Percentiles rank a stretch among this genome's conserved stretches.
Conservation (phyloP, 352 stramenopile species). For the Pythium periplocum region DNA sequence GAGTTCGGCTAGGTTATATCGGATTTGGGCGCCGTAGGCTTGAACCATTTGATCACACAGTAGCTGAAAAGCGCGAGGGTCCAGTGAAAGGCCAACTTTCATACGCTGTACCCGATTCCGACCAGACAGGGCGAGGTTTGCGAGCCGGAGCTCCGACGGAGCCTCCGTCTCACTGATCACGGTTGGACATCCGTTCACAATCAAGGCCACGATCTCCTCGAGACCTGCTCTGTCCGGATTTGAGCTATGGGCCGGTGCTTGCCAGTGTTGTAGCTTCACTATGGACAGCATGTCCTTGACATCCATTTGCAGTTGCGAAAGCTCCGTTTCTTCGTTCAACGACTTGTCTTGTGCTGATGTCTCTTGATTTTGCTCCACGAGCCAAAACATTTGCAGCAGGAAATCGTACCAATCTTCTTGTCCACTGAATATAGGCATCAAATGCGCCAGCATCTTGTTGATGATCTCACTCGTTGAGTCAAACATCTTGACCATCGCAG, state of each 20-base stretch:
- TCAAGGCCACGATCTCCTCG: no score
- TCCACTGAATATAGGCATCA: constrained; percentile 17
- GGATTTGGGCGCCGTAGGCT: constrained; percentile 13
- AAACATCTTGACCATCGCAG: constrained; percentile 6
- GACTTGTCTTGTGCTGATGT: no score
- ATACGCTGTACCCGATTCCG: constrained; percentile 10
- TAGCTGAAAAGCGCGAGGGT: constrained; percentile 1
- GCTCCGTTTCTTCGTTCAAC: no score
- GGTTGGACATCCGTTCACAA: no score
- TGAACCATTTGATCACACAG: constrained; percentile 16
- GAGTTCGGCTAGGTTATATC: constrained; percentile 1
- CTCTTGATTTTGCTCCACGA: constrained; percentile 5
- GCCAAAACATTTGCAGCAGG: constrained; percentile 14
- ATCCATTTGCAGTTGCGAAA: no score
- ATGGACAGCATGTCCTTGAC: constrained; percentile 1
- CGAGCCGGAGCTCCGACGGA: no score
- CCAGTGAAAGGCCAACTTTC: constrained; percentile 11
- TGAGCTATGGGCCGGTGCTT: background rate
- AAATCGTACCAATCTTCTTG: constrained; percentile 15
- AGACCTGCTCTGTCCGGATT: no score
- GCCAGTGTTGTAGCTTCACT: constrained; percentile 9
- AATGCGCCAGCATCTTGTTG: constrained; percentile 13
- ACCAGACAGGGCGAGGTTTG: background rate
- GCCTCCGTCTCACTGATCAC: no score
- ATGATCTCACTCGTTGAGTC: constrained; percentile 14